Percentiles rank a stretch among this genome's conserved stretches.
Evolutionary conservation across 2,329 filamentous ascomycete species (phyloP).

Genomic region (Penicillium palitans): DNA sequence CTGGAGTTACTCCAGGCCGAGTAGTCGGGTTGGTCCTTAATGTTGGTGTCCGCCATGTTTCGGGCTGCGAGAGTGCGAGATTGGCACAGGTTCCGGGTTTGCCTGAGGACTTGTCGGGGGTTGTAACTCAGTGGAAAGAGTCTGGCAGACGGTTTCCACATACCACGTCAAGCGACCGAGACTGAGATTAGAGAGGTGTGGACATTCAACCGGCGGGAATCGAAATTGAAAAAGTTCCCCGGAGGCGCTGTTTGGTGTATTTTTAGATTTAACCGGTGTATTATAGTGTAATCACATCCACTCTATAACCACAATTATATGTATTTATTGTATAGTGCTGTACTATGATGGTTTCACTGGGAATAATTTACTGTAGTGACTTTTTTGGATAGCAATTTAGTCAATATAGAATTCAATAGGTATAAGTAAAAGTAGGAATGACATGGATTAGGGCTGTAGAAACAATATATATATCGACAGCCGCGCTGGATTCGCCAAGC

Average conservation of each 20-base stretch:
- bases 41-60: conserved; percentile 26
- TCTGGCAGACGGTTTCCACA: conserved; percentile 32
- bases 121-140: conserved; percentile 17
- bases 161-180: conserved; percentile 24
- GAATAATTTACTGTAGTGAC: fast-evolving
- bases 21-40: conserved; percentile 51
- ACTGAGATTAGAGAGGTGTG: conserved; percentile 6
- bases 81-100: conserved; percentile 16
- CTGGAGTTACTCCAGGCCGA: conserved; percentile 66
- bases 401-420: neutral
- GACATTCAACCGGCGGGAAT: conserved; percentile 10
- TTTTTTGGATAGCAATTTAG: fast-evolving
- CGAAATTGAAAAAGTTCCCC: conserved; percentile 14
- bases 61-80: conserved; percentile 16
- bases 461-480: neutral
- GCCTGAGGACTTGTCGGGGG: conserved; percentile 9
- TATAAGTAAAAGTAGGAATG: too few species aligned
- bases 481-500: neutral
- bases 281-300: neutral
- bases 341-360: neutral
- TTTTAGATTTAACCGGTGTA: neutral
- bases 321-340: neutral
- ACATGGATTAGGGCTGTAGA: neutral
- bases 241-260: conserved; percentile 7
- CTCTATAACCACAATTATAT: fast-evolving